phyloP scores from a whole-genome alignment of 192 early-diverging fungal genomes.

The Coemansia sp. region DNA sequence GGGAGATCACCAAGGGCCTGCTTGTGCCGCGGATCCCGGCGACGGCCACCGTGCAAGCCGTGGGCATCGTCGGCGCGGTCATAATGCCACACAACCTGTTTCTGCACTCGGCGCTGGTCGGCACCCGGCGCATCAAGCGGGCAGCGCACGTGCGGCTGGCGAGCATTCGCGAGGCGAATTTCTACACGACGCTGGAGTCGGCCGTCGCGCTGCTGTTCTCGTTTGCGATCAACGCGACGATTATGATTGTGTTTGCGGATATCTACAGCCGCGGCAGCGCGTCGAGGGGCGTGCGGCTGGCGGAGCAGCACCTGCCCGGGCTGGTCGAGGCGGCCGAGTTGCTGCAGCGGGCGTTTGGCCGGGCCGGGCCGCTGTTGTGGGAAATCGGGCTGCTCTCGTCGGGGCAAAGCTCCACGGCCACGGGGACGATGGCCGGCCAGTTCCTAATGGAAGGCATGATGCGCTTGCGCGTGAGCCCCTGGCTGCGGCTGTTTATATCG shows the following conservation, averaged over 20 bases:
- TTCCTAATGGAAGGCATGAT: constrained; percentile 88
- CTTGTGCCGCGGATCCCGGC: constrained; percentile 56
- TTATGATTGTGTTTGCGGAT: constrained; percentile 65
- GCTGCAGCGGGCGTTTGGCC: constrained; percentile 59
- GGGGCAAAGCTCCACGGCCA: constrained; percentile 83
- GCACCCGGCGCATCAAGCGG: constrained; percentile 53
- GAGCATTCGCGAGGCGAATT: constrained; percentile 67
- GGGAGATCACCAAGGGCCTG: constrained; percentile 54
- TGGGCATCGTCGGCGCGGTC: constrained; percentile 65
- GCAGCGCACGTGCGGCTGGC: constrained; percentile 27
- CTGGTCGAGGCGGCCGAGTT: constrained; percentile 63
- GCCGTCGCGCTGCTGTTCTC: constrained; percentile 61
- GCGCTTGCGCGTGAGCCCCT: constrained; percentile 55
- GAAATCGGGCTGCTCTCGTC: constrained; percentile 77
- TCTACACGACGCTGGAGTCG: constrained; percentile 66
- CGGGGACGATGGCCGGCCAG: constrained; percentile 89
- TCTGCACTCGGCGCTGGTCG: constrained; percentile 80
- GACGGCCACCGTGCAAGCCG: constrained; percentile 61
- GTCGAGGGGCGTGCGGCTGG: not conserved
- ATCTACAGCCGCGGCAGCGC: constrained; percentile 24
- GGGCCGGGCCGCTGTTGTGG: constrained; percentile 66
- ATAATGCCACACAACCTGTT: constrained; percentile 93
- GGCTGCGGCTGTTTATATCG: constrained; percentile 63
- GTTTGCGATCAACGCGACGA: constrained; percentile 66
- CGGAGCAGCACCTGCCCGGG: constrained; percentile 54